Base-by-base conservation (phyloP, 352 stramenopile genomes). In the Albugo laibachii region DNA sequence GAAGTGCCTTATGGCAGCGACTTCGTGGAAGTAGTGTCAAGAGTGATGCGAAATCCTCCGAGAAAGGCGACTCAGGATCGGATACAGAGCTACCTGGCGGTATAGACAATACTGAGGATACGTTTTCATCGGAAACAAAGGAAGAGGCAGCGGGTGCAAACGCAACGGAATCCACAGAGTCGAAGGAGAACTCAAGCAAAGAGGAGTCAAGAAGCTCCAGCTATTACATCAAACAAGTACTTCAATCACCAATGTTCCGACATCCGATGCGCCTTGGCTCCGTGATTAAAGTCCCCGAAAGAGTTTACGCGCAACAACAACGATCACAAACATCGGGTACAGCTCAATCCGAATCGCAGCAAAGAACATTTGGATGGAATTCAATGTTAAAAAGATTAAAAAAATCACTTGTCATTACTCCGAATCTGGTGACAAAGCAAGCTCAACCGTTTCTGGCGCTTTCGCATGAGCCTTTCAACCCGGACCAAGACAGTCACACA, bases 151-250 rank as follows among this genome's bases (percentile, higher is more conserved):
- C 62, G 31, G 53, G 55, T 38, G 40, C 55, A 0, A 62, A 50
- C 13, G 57, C 56, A 4, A 27, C 34, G 0, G 55, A 63, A 39
- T 52, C 69, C 16, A 40, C 65, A 15, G 66, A 69, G 24, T 31
- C 24, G 3, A 31, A 31, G 24, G 24, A 31, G 24, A 31, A 31
- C 8, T 31, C 8, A 8, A 8, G 24, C 24, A 31, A 31, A 31
- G 24, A 31, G 24, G 24, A 31, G 24, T 31, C 56, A 14, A 62
- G 70, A 34, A 87, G 83, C 52, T 91, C 74, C 21, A 56, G 55
- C 3, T 63, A 79, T 43, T 91, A 89, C 62, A 77, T 91, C 47
- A 85, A 85, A 57, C 79, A 83, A 36, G 76, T 91, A 41, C 57
- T 91, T 21, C 73, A 85, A 52, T 84, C 77, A 6, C 77, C 77